Evolutionary conservation across 2,329 filamentous ascomycete species (phyloP).

Genomic region (Amesomyces nigricolor): DNA sequence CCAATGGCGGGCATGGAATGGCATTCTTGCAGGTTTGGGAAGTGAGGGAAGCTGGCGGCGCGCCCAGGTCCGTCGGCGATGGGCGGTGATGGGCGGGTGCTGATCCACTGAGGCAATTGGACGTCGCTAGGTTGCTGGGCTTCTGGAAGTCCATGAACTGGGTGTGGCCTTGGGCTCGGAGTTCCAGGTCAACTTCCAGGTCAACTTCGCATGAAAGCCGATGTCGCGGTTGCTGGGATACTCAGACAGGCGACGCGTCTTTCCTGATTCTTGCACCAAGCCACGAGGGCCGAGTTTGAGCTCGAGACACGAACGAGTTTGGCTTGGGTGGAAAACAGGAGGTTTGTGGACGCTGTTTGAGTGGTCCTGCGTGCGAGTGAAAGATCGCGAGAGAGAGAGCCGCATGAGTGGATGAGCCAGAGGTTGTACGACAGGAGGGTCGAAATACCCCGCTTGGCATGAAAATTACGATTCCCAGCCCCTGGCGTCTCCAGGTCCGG

Average conservation of each 20-base stretch:
- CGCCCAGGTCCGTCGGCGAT: not conserved
- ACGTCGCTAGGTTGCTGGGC: not conserved
- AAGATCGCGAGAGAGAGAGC: too few relatives aligned
- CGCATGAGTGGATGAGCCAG: too few relatives aligned
- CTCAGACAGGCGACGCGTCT: too few relatives aligned
- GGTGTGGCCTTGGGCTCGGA: too few relatives aligned
- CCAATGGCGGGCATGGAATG: constrained; percentile 2
- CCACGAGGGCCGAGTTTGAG: not conserved
- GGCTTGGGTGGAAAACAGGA: not conserved
- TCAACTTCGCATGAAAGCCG: too few relatives aligned
- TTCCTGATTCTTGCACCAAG: not conserved
- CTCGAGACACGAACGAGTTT: not conserved
- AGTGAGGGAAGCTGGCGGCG: not conserved
- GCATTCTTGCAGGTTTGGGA: not conserved
- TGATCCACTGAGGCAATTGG: too few relatives aligned
- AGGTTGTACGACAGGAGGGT: not conserved
- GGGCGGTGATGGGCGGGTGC: too few relatives aligned
- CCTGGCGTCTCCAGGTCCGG: not conserved
- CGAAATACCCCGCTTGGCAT: not conserved
- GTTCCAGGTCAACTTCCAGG: too few relatives aligned
- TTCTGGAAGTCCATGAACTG: too few relatives aligned
- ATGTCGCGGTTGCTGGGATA: too few relatives aligned
- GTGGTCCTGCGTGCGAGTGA: not conserved
- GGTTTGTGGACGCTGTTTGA: not conserved
- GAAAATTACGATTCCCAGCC: not conserved